Evolutionary conservation across 331 rosid genomes (phyloP).

Genomic region (Erythrophleum ivorense): DNA sequence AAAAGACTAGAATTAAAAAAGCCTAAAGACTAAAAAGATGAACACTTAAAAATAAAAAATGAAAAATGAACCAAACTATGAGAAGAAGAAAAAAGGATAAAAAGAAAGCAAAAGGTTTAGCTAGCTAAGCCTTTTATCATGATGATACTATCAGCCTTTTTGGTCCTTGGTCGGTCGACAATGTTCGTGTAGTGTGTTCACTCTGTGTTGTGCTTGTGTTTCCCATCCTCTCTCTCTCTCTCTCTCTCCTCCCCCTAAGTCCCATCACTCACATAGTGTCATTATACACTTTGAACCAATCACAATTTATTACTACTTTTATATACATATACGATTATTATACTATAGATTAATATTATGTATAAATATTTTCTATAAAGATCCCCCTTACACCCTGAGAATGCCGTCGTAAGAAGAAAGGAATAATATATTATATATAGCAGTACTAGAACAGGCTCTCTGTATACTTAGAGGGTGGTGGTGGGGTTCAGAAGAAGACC

Average conservation of each 20-base stretch:
- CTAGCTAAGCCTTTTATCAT: conserved; percentile 62
- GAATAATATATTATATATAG: conserved; percentile 44
- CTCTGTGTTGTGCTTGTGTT: conserved; percentile 60
- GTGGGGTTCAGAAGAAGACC: conserved; percentile 40
- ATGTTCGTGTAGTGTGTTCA: conserved; percentile 70
- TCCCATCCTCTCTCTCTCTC: conserved; percentile 45
- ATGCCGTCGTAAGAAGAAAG: conserved; percentile 85
- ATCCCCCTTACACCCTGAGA: conserved; percentile 37
- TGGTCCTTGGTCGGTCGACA: conserved; percentile 91
- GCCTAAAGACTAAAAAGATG: conserved; percentile 17
- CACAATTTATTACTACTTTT: conserved; percentile 20
- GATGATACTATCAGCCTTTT: conserved; percentile 79
- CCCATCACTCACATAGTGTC: conserved; percentile 42
- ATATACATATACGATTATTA: neutral
- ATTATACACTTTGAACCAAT: conserved; percentile 58
- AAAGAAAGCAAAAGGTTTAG: conserved; percentile 34
- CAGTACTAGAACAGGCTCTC: conserved; percentile 51
- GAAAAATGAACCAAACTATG: neutral
- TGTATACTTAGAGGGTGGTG: conserved; percentile 59
- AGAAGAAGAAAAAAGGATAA: neutral
- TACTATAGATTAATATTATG: neutral
- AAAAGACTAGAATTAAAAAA: conserved; percentile 2
- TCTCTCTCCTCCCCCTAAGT: conserved; percentile 27
- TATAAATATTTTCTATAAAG: neutral
- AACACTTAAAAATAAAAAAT: conserved; percentile 17